Base-by-base conservation (phyloP, 2,329 filamentous ascomycete genomes). In the Diplodia sapinea region DNA sequence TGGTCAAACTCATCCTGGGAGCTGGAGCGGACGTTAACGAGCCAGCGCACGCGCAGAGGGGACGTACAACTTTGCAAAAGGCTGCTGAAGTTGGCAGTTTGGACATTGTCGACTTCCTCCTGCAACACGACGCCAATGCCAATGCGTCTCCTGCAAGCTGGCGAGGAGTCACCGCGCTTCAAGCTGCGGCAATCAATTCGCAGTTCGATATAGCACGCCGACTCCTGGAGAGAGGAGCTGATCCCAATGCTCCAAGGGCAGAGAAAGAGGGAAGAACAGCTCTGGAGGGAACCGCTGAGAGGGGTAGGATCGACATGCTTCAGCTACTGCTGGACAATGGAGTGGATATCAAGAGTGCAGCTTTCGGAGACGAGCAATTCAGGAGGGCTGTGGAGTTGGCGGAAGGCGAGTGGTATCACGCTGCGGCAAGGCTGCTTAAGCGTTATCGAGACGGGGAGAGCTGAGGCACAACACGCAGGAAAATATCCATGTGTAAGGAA, bases 251-350 rank as follows among this genome's bases (percentile, higher is more conserved):
- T 52, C 33, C 56, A 0, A 43, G 67, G 4, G 71, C 73, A 29
- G 29, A 23, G 13, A 9, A 51, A 0, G 65, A 73, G 3, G 75
- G 75, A 33, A 63, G 72, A 29, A 74, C 75, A 1, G 73, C 75
- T 4, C 62, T 77, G 4, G 70, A 74, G 63, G 75, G 71, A 9
- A 74, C 75, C 4, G 73, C 75, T 43, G 73, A 76, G 57, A 52
- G 72, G 15, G 75, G 74, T 29, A 71, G 72, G 11, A 70, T 77
- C 20, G 75, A 77, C 52, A 73, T 73, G 70, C 49, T 76, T 13
- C 70, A 75, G 40, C 62, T 76, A 47, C 71, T 77, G 17, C 64
- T 77, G 9, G 62, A 75, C 13, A 65, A 70, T 29, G 73, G 72
- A 26, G 74, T 70, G 2, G 64, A 17, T 54, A 15, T 9, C 5